Conservation (phyloP, 257 asterid genomes). For the Solanum lignicaule region DNA sequence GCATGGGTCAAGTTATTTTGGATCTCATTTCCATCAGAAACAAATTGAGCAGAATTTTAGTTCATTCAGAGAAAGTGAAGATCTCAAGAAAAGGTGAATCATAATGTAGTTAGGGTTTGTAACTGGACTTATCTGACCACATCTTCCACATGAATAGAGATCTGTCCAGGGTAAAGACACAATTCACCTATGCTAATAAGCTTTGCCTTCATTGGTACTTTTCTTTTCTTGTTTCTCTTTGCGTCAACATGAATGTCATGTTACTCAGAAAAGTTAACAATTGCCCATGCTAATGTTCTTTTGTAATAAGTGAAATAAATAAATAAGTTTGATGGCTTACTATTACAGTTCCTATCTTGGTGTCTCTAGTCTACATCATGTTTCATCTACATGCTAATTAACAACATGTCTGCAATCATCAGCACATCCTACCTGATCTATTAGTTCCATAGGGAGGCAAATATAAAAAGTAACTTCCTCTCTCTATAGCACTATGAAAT, state of each 20-base stretch:
- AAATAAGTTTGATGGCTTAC: not conserved
- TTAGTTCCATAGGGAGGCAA: not conserved
- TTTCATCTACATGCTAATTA: not conserved
- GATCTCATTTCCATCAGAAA: conserved; percentile 7
- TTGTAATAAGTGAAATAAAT: not conserved
- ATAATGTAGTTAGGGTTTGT: not conserved
- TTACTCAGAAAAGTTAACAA: not conserved
- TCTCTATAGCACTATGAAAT: not conserved
- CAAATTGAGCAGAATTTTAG: not conserved
- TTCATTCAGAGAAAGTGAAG: not conserved
- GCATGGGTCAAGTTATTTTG: not conserved
- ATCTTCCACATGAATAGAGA: not conserved
- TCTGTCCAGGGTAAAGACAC: not conserved
- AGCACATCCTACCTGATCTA: not conserved
- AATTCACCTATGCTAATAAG: not conserved
- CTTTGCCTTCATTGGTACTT: not conserved
- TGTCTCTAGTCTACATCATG: not conserved
- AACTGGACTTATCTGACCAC: not conserved
- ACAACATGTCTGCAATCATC: not conserved
- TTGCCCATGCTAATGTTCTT: not conserved
- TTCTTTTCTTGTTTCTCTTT: not conserved
- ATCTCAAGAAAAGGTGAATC: not conserved
- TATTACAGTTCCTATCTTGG: not conserved
- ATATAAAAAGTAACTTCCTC: not conserved
- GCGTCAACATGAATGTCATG: not conserved